Evolutionary conservation across 2,329 filamentous ascomycete genomes (phyloP).

Genomic region (Metarhizium sp.): DNA sequence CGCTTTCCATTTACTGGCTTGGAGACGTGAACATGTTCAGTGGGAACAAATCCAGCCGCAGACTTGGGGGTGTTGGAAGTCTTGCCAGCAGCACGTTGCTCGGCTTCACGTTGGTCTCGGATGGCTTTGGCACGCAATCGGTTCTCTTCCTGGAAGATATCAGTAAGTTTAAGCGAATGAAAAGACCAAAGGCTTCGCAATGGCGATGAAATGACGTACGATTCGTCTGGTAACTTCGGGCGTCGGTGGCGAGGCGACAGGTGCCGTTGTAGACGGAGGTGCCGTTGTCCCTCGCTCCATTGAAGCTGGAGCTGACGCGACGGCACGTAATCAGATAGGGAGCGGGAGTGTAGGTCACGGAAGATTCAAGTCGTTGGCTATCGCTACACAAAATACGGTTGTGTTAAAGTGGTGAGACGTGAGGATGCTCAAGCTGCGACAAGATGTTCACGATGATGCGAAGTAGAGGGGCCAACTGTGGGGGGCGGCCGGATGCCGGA

Average conservation of each 20-base stretch:
- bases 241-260: slow-evolving; percentile 36
- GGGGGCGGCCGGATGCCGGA: background rate
- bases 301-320: background rate
- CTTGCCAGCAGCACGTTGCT: slow-evolving; percentile 36
- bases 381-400: background rate
- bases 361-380: background rate
- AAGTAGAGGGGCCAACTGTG: background rate
- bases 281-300: slow-evolving; percentile 43
- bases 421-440: background rate
- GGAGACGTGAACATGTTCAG: slow-evolving; percentile 50
- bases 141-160: slow-evolving; percentile 61
- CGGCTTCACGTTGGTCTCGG: slow-evolving; percentile 62
- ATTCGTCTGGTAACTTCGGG: slow-evolving; percentile 47
- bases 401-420: background rate
- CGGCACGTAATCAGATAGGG: background rate
- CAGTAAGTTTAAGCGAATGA: slow-evolving; percentile 4
- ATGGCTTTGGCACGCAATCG: slow-evolving; percentile 83
- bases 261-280: slow-evolving; percentile 21
- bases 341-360: background rate
- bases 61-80: slow-evolving; percentile 35
- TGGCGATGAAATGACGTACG: slow-evolving; percentile 26
- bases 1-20: slow-evolving; percentile 52
- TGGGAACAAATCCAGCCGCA: slow-evolving; percentile 63
- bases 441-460: background rate
- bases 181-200: background rate